phyloP scores from a whole-genome alignment of 1,139 yeast genomes.

The Wickerhamiella pararugosa region DNA sequence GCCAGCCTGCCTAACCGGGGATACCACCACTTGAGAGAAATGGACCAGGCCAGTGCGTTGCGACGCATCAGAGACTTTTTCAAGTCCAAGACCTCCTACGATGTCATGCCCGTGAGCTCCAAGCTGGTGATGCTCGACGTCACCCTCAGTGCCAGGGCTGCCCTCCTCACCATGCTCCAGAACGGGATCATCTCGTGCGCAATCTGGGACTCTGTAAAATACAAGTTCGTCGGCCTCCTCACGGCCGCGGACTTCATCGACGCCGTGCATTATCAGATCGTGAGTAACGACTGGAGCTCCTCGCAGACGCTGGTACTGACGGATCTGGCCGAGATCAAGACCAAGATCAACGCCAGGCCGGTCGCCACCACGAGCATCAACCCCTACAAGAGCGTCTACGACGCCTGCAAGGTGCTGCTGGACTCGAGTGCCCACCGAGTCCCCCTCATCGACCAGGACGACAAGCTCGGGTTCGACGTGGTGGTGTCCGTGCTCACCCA shows the following conservation, averaged over 20 bases:
- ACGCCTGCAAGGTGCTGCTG: conserved; percentile 88
- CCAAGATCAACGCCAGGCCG: conserved; percentile 75
- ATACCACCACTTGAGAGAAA: conserved; percentile 14
- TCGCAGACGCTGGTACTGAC: conserved; percentile 78
- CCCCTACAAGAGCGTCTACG: conserved; percentile 81
- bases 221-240: conserved; percentile 84
- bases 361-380: conserved; percentile 81
- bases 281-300: conserved; percentile 59
- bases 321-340: conserved; percentile 69
- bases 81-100: conserved; percentile 86
- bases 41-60: conserved; percentile 17
- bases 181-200: conserved; percentile 96
- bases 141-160: conserved; percentile 74
- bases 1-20: too few species aligned
- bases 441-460: conserved; percentile 89
- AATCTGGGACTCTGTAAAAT: conserved; percentile 80
- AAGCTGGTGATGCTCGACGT: conserved; percentile 89
- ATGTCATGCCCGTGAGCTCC: conserved; percentile 90
- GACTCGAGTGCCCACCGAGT: conserved; percentile 84
- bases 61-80: conserved; percentile 68
- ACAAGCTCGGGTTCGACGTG: conserved; percentile 81
- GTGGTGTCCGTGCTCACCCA: conserved; percentile 93
- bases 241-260: conserved; percentile 89
- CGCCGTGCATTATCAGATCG: conserved; percentile 53
- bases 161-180: conserved; percentile 77